Evolutionary conservation across 139 green algal genomes (phyloP), one percentile per base, ranked within the genome.

Genomic region (Ettlia oleoabundans): DNA sequence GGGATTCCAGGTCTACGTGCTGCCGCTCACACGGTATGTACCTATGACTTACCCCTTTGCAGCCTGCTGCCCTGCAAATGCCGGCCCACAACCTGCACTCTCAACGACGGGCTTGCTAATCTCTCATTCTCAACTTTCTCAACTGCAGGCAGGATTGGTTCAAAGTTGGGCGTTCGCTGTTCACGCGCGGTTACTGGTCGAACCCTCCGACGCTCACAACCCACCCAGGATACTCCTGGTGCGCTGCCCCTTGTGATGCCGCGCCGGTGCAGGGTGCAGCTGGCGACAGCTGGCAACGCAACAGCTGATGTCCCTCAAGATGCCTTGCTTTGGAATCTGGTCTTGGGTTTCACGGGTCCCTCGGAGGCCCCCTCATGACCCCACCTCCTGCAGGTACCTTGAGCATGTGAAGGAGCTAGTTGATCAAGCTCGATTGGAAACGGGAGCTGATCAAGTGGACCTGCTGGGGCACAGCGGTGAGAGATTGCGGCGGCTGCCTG

Each of bases 121-220:
- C n/a, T n/a, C n/a, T n/a, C n/a, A n/a, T n/a, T n/a, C n/a, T n/a
- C n/a, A n/a, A n/a, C n/a, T n/a, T n/a, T n/a, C n/a, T n/a, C n/a
- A n/a, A n/a, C n/a, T n/a, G n/a, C n/a, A n/a, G n/a, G n/a, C n/a
- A 86, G 40, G 87, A 91, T 52, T 93, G 90, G 90, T 86, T 93
- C 74, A 53, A 78, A 21, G 91, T 94, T 42, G 89, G 84, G 9
- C 40, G 78, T 2, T 83, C 68, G 26, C 58, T 95, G 26, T 67
- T 94, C 4, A 91, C 87, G 0, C 43, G 83, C 1, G 61, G 64
- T 6, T 95, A 91, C 80, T 96, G 89, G 89, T 72, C 7, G 19
- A 67, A 19, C 55, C 55, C 55, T 58, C 38, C 68, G 15, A 70
- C 35, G 0, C 88, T 88, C 64, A 93, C 87, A 32, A 90, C 87